Evolutionary conservation across 176 grass and related monocot genomes (phyloP).

Genomic region (Carex parvula): DNA sequence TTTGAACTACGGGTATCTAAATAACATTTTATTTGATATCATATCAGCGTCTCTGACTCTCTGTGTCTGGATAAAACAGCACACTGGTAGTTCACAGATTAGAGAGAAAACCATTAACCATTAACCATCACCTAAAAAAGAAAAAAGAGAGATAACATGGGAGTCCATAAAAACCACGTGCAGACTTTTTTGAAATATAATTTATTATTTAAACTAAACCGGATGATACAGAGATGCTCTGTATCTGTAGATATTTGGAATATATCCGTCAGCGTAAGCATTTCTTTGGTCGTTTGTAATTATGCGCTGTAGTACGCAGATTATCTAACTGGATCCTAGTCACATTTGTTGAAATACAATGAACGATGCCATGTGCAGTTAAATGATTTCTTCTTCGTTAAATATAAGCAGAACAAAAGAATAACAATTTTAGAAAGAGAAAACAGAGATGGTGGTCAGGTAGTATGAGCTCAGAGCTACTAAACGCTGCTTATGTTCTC

Average conservation of each 20-base stretch:
- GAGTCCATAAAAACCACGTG: neutral
- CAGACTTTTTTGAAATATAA: neutral
- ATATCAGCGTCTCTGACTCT: neutral
- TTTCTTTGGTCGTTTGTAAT: slow-evolving; percentile 9
- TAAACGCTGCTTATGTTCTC: too few species aligned
- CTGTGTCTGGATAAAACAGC: neutral
- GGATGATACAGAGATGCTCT: slow-evolving; percentile 1
- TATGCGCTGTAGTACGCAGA: neutral
- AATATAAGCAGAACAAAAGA: neutral
- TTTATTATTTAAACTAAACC: neutral
- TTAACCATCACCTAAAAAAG: neutral
- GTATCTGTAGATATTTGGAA: neutral
- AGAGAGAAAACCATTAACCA: neutral
- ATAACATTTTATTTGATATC: neutral
- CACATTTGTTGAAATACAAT: slow-evolving; percentile 4
- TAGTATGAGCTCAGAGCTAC: neutral
- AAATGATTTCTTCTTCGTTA: neutral
- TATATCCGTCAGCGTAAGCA: neutral
- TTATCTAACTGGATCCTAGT: slow-evolving; percentile 13
- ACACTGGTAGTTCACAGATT: neutral
- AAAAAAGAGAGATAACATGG: neutral
- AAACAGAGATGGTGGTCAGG: neutral
- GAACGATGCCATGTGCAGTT: neutral
- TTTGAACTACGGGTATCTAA: too few species aligned
- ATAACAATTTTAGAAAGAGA: neutral